Conservation (phyloP, 148 eudicot species). For the Amaranthus cruentus region DNA sequence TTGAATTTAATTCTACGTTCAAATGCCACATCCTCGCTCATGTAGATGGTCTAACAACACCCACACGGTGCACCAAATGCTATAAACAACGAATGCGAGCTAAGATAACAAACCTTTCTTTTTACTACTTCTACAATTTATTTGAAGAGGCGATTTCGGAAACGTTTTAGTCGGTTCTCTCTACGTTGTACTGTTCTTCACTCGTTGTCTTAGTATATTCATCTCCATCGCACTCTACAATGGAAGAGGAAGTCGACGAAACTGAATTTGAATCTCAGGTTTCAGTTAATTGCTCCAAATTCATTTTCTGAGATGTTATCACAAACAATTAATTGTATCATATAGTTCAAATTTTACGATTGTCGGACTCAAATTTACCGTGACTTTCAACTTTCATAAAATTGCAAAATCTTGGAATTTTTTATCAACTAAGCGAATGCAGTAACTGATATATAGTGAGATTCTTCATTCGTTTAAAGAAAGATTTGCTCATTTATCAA, state of each 20-base stretch:
- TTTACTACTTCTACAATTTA: too few species aligned
- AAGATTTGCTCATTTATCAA: not conserved
- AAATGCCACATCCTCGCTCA: too few species aligned
- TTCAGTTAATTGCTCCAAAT: not conserved
- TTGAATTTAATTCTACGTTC: too few species aligned
- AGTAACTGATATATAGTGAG: not conserved
- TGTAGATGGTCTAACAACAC: too few species aligned
- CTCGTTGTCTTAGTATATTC: not conserved
- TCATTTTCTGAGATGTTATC: not conserved
- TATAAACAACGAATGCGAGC: too few species aligned
- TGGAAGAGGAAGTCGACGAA: slow-evolving; percentile 75
- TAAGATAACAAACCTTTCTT: too few species aligned
- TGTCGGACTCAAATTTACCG: not conserved
- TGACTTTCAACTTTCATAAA: not conserved
- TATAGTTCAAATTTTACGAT: not conserved
- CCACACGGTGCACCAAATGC: too few species aligned
- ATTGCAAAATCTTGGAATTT: not conserved
- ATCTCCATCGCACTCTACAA: slow-evolving; percentile 10
- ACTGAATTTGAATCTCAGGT: slow-evolving; percentile 74
- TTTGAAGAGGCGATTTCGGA: too few species aligned
- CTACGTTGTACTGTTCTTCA: not conserved
- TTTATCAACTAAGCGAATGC: not conserved
- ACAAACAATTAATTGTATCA: not conserved
- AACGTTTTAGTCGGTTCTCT: too few species aligned
- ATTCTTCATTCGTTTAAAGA: not conserved